Evolutionary conservation across 768 basidiomycete genomes (phyloP).

Genomic region (Lentinus tigrinus): DNA sequence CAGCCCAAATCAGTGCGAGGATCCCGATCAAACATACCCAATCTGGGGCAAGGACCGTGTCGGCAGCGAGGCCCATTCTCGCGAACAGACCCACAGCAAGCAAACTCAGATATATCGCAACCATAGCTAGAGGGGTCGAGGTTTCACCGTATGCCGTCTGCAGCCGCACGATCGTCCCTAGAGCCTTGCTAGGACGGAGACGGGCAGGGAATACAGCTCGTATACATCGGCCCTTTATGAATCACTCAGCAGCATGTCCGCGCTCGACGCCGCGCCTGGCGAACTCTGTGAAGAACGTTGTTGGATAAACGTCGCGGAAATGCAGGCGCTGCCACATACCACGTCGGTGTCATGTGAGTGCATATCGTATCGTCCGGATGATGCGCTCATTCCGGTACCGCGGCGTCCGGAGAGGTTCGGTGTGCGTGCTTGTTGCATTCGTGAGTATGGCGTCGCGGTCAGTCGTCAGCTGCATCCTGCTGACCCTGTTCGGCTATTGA

Average conservation of each 20-base stretch:
- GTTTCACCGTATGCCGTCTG: neutral
- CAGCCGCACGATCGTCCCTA: neutral
- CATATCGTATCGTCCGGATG: neutral
- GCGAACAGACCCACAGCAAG: neutral
- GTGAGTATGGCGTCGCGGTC: neutral
- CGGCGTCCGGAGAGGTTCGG: neutral
- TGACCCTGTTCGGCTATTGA: slow-evolving; percentile 1
- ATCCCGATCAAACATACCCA: slow-evolving; percentile 3
- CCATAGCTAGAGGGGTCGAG: neutral
- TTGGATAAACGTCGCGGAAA: slow-evolving; percentile 17
- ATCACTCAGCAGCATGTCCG: neutral
- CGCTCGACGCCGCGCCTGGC: neutral
- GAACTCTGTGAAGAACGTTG: neutral
- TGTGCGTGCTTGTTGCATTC: neutral
- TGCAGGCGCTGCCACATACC: neutral
- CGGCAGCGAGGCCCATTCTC: neutral
- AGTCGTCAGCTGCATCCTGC: neutral
- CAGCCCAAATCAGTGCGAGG: neutral
- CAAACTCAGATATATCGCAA: neutral
- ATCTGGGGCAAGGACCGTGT: slow-evolving; percentile 2
- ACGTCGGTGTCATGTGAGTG: neutral
- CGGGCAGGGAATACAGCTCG: no score
- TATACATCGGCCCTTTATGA: neutral
- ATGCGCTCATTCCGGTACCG: neutral
- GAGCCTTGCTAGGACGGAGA: no score